Evolutionary conservation across 352 stramenopile species (phyloP), one percentile per base, ranked within the genome.

Genomic region (Pythium phragmitis): DNA sequence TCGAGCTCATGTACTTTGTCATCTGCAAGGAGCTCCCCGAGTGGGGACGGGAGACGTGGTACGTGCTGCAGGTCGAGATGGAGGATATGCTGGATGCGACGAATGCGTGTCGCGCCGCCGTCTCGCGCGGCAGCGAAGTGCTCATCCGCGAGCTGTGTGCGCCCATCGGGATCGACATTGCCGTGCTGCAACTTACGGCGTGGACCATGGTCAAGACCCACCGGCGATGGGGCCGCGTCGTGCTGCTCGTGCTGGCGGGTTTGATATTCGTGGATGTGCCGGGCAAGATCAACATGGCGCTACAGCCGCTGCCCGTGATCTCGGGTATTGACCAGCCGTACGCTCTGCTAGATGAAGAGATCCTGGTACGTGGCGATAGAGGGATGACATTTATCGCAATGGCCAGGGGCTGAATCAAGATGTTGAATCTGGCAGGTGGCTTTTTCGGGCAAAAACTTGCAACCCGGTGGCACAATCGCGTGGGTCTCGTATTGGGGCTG

Each of bases 401-500:
- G 28, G 13, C 34, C 14, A 1, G 14, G 19, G 7, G n/a, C 42
- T 55, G 7, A 39, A 36, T 19, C 8, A 36, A 30, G 7, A 9
- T 26, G n/a, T 33, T 39, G 7, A 23, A 21, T 60, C 42, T 41
- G 45, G 34, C 23, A 84, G 56, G 75, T 90, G 36, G 71, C 77
- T 4, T 57, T 95, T 21, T 70, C 87, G 36, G 86, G 86, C 19
- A 83, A 85, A 57, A 85, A 95, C 43, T 50, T 95, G n/a, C 85
- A 91, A 26, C 74, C 80, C 13, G 86, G 84, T 30, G 86, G 82
- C 30, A 88, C 66, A 14, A 67, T 95, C 33, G 79, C 76, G 2
- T 95, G 86, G 86, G 82, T 91, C 39, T 78, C 86, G 21, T 92
- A 90, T 58, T 93, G 84, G 84, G 86, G 86, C 21, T 92, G 85